Evolutionary conservation across 352 stramenopile genomes (phyloP).

Genomic region (Phytopythium cucurbitacearum): DNA sequence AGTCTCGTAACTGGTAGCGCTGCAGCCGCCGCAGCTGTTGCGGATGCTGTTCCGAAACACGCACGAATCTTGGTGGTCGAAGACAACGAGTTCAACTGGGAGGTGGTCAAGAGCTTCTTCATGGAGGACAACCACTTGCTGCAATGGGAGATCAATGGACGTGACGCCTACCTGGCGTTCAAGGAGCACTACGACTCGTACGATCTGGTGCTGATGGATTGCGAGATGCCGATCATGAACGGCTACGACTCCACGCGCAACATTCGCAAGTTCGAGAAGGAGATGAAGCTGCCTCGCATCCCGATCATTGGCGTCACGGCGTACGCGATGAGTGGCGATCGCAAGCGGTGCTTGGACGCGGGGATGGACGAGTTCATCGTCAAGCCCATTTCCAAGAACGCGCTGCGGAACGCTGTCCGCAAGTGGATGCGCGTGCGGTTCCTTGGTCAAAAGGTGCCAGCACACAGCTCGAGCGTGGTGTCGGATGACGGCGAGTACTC

Average conservation of each 20-base stretch:
- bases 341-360: conserved; percentile 76
- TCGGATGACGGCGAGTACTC: conserved; percentile 27
- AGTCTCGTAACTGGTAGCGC: conserved; percentile 2
- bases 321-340: conserved; percentile 82
- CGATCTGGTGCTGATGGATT: conserved; percentile 84
- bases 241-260: conserved; percentile 68
- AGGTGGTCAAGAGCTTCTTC: conserved; percentile 87
- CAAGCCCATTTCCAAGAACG: conserved; percentile 75
- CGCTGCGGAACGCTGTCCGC: conserved; percentile 57
- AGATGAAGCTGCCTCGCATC: conserved; percentile 64
- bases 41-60: conserved; percentile 44
- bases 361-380: conserved; percentile 88
- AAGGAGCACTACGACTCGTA: conserved; percentile 72
- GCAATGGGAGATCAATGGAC: conserved; percentile 79
- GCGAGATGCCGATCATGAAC: conserved; percentile 87
- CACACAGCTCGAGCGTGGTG: conserved; percentile 28
- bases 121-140: conserved; percentile 76
- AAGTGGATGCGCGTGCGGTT: conserved; percentile 82
- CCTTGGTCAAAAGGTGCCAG: conserved; percentile 35
- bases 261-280: conserved; percentile 67
- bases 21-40: conserved; percentile 19
- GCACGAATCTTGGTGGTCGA: conserved; percentile 80
- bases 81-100: conserved; percentile 90
- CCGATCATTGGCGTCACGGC: conserved; percentile 82
- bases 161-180: conserved; percentile 66